Conservation (phyloP, 345 rosid genomes). For the Melastoma malabathricum region DNA sequence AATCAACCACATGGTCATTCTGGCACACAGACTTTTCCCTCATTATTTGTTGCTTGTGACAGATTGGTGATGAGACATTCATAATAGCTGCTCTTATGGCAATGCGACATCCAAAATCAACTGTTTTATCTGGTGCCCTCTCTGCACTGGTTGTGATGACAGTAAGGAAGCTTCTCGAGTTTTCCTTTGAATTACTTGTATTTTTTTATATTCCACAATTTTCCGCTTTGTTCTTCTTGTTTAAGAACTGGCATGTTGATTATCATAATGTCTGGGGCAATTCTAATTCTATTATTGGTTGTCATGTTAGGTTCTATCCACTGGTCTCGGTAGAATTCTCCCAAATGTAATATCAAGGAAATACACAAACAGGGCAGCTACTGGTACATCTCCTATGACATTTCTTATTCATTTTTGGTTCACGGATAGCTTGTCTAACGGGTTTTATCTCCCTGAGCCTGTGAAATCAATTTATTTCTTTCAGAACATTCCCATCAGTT, state of each 20-base stretch:
- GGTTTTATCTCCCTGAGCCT: too few species aligned
- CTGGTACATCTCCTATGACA: slow-evolving; percentile 30
- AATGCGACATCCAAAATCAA: slow-evolving; percentile 97
- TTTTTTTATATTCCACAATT: neutral
- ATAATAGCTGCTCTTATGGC: slow-evolving; percentile 99
- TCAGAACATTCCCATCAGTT: too few species aligned
- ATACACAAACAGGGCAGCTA: slow-evolving; percentile 97
- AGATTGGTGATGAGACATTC: slow-evolving; percentile 98
- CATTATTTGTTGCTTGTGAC: slow-evolving; percentile 6
- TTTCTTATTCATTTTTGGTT: too few species aligned
- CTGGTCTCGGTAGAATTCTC: slow-evolving; percentile 97
- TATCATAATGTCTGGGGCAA: too few species aligned
- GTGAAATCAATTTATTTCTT: too few species aligned
- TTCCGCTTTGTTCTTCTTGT: too few species aligned
- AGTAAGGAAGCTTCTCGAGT: slow-evolving; percentile 30
- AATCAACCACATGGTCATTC: neutral
- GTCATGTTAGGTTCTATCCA: slow-evolving; percentile 67
- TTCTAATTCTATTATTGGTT: neutral
- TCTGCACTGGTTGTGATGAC: slow-evolving; percentile 91
- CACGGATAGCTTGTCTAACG: too few species aligned
- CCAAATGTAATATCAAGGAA: slow-evolving; percentile 98
- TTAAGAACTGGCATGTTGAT: too few species aligned
- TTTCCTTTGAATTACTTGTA: too few species aligned
- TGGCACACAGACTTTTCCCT: neutral
- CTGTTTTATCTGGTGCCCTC: slow-evolving; percentile 84